A percentile compares a stretch with the other conserved stretches of the same genome.
phyloP scores from a whole-genome alignment of 1,284 basidiomycete genomes.

The Bjerkandera adusta region DNA sequence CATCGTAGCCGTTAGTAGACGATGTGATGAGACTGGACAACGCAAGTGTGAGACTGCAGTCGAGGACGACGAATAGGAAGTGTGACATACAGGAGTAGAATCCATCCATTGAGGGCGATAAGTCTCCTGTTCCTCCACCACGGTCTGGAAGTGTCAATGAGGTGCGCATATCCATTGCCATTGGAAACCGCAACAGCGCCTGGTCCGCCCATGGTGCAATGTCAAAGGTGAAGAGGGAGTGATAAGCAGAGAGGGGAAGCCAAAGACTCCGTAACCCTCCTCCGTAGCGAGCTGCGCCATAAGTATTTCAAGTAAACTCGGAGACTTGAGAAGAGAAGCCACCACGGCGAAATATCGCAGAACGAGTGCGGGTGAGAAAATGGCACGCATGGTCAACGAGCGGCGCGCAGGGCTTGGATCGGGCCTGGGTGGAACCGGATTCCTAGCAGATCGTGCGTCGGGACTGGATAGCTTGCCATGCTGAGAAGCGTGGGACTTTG shows the following conservation, averaged over 20 bases:
- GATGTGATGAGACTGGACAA: slow-evolving; percentile 61
- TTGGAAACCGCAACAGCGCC: slow-evolving; percentile 22
- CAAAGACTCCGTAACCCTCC: background rate
- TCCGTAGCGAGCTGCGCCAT: no score
- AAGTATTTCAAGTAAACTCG: slow-evolving; percentile 5
- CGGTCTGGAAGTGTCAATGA: slow-evolving; percentile 26
- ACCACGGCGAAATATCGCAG: slow-evolving; percentile 12
- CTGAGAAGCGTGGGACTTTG: no score
- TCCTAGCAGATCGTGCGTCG: no score
- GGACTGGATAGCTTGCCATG: no score
- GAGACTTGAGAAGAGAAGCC: slow-evolving; percentile 14
- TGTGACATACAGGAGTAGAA: slow-evolving; percentile 44
- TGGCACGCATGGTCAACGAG: no score
- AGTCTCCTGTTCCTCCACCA: slow-evolving; percentile 36
- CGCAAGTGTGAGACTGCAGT: background rate
- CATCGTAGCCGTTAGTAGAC: slow-evolving; percentile 72
- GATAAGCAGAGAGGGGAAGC: slow-evolving; percentile 8
- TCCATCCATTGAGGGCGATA: slow-evolving; percentile 61
- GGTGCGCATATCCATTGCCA: slow-evolving; percentile 22
- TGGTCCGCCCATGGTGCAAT: slow-evolving; percentile 26
- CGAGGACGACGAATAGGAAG: background rate
- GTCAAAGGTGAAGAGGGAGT: background rate
- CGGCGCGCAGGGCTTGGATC: no score
- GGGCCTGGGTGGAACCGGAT: no score
- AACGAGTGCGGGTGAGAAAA: no score